These are phyloP conservation scores for Candida takata DNA, from an alignment of 805 yeast genomes.

Conservation along the genomic window DNA sequence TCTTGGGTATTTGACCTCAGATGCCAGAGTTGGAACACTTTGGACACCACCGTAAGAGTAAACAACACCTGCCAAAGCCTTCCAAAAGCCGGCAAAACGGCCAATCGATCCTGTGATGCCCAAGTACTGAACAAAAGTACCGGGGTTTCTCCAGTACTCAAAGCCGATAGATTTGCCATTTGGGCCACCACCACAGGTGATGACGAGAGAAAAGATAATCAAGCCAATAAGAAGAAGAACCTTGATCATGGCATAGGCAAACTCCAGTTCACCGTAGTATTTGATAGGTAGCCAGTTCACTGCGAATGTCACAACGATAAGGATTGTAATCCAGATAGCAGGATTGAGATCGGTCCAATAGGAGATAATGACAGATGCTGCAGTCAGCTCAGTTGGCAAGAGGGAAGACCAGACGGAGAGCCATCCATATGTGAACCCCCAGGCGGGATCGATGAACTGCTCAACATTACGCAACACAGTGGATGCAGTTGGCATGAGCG, in stretches of 20 bases:
- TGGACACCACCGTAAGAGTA: constrained; percentile 56
- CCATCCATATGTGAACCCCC: constrained; percentile 44
- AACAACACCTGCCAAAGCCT: constrained; percentile 51
- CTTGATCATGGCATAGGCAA: constrained; percentile 54
- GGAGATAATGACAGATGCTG: constrained; percentile 39
- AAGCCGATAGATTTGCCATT: constrained; percentile 28
- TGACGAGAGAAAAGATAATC: constrained; percentile 45
- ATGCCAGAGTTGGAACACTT: constrained; percentile 45
- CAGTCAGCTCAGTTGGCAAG: constrained; percentile 39
- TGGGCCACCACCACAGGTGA: constrained; percentile 62
- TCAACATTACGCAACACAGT: constrained; percentile 32
- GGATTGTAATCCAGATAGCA: constrained; percentile 40
- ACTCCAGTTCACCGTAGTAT: constrained; percentile 44
- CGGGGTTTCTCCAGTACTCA: constrained; percentile 28
- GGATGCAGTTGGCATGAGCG: constrained; percentile 33
- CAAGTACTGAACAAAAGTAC: constrained; percentile 26
- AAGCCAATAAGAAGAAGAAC: constrained; percentile 55
- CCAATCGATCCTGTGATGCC: constrained; percentile 37
- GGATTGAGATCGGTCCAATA: constrained; percentile 40
- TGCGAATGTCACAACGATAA: constrained; percentile 29
- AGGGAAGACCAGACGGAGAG: constrained; percentile 32
- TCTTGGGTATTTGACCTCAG: constrained; percentile 52
- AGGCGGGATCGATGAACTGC: constrained; percentile 36
- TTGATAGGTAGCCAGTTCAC: constrained; percentile 31
- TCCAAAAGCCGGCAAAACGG: constrained; percentile 53